Evolutionary conservation across 2,329 filamentous ascomycete genomes (phyloP), one percentile per base, ranked within the genome.

Genomic region (Westerdykella ornata): DNA sequence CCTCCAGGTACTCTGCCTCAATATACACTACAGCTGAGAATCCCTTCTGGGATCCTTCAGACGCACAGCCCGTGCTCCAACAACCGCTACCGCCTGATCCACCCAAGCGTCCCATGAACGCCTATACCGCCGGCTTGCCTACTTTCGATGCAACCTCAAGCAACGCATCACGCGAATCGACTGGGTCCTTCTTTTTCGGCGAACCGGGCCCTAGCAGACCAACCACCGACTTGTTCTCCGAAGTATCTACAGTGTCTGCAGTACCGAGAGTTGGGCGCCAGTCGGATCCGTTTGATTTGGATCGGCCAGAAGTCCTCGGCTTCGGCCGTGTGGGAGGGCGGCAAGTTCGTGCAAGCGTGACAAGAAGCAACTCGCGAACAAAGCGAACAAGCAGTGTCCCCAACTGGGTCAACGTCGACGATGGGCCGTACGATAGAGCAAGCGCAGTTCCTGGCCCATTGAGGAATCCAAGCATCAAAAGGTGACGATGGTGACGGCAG

Each of bases 251-350:
- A 5, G 35, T 38, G 6, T 43, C 36, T 34, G 37, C 19, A 5
- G 16, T 44, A 13, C 48, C 47, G 7, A 54, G 59, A 6, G 54
- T 49, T n/a, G 56, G 61, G 26, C 59, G 64, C 12, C 62, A 67
- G 31, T 66, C 63, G 1, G 65, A 68, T 41, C 65, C 65, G 1
- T 68, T 68, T 34, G 65, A 68, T 41, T 57, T 68, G 12, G 65
- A 68, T 39, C 51, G 62, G 11, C 65, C 65, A 8, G 65, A 68
- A 43, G 57, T 68, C 7, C 49, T 68, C 7, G 58, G 60, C 1
- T 63, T 66, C 35, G 55, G 60, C 4, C 49, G 46, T 31, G 54
- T 62, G 13, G 45, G 52, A 31, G 56, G 53, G 11, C 49, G 56
- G 7, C 49, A 60, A 37, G 57, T 63, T 22, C 49, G 52, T 18